Base-by-base conservation (phyloP, 2,329 filamentous ascomycete genomes). In the Geosmithia morbida region DNA sequence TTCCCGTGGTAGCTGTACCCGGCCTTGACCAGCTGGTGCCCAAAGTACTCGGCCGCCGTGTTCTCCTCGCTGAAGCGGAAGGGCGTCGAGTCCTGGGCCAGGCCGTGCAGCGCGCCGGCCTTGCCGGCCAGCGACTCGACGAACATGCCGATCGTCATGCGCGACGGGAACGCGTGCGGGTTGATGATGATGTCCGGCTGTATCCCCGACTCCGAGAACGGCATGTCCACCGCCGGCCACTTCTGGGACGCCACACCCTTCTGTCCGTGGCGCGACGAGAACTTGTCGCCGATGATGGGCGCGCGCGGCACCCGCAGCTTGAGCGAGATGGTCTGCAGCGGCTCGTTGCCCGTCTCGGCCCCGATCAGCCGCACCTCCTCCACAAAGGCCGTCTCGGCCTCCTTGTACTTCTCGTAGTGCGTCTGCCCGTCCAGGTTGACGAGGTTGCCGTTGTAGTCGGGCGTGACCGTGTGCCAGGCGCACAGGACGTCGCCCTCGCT, bases 71-170 rank as follows among this genome's bases (percentile, higher is more conserved):
- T 83, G 63, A 97, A 98, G 54, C 83, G 82, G 75, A 96, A 98
- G 1, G 92, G 92, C 0, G 92, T 97, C 43, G 81, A 89, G 63
- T 98, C 92, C 64, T 97, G 92, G 0, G 92, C 86, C n/a, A 96
- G 74, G 44, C 92, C 92, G 62, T 98, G 92, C 37, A 98, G 76
- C 14, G 90, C 86, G 44, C 92, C 92, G 10, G 90, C 81, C 69
- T 98, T 98, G 51, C 92, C 92, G 10, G 92, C 92, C 46, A 98
- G 75, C 5, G 89, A 96, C 70, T 98, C 92, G 60, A 98, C 81
- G 66, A 98, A 97, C 87, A 97, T 97, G 60, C 92, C 92, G 61
- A 98, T 98, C 18, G 92, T 98, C 92, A 98, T 98, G 66, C 92
- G 89, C 43, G 90, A 97, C 7, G 92, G 92, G 75, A 98, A 98